Evolutionary conservation across 1,139 yeast species (phyloP), one percentile per base, ranked within the genome.

Genomic region (Magnusiomyces magnusii): DNA sequence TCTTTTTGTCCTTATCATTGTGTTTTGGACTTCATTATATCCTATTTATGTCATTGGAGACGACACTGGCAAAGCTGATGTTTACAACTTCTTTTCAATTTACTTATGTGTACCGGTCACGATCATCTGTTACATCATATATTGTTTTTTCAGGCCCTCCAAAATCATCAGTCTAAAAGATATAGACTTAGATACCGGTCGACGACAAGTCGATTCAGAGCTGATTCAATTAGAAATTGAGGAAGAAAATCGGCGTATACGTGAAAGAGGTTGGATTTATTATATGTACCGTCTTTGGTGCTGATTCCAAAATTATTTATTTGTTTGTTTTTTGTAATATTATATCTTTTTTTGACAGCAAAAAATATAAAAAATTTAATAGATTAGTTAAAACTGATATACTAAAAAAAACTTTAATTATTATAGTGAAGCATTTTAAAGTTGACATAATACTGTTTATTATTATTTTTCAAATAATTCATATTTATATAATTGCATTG

Each of bases 1-100:
- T 70, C 66, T 80, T 53, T 77, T 86, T 64, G 85, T 87, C 58
- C 39, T 68, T 15, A 59, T 61, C 41, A 54, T 76, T 39, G 93
- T 87, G 75, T 84, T 85, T 74, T 85, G 89, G 88, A 78, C 84
- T 57, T 87, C 91, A 1, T 73, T 86, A 57, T 82, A 77, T 74
- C 91, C 92, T 63, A 69, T 51, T n/a, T 17, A 25, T 23, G 9
- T 23, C 17, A 23, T 9, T 5, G 15, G 15, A 3, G 19, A 7
- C n/a, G 21, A 7, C 17, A 10, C 47, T 36, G 10, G 41, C 28
- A 63, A 56, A 17, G 50, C 68, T 5, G 58, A 51, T 68, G 85
- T 83, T 68, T 61, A 67, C 49, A 66, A 66, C 54, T 81, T 81
- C 71, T 81, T 81, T 72, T 69, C 72, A 68, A 68, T 75, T 61